Base-by-base conservation (phyloP, 306 rosid species). In the Corylus heterophylla region DNA sequence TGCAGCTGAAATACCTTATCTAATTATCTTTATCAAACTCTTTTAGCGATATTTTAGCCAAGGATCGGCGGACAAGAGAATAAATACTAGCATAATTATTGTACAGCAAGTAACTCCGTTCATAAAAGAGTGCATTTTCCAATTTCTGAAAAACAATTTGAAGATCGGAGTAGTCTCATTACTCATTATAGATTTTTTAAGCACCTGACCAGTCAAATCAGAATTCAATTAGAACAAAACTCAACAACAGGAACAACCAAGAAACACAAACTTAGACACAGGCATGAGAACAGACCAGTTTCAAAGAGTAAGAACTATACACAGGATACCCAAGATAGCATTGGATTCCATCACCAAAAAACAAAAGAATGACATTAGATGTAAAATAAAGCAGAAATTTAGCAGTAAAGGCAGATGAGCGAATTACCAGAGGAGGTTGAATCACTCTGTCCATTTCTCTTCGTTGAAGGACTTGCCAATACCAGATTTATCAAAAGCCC, bases 401-500 rank as follows among this genome's bases (percentile, higher is more conserved):
- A 8, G 45, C 61, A 25, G 74, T 42, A 72, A 73, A 73, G 73
- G 14, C 1, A 5, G 50, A 58, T 51, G 59, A 82, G 61, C 18
- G 81, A 83, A 82, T 85, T 90, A 92, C 97, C 93, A 92, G 64
- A 81, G 97, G 97, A 68, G 97, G 96, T 73, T 92, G 97, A 78
- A 92, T 82, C 86, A 89, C 79, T 83, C 93, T 90, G 82, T 92
- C 96, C 97, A 92, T 92, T 76, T 77, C 74, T 54, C 83, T 49
- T 16, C 37, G 49, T 78, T 67, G n/a, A 79, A 55, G 83, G 80
- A 82, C 54, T 84, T 80, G 80, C 76, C 73, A 77, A 55, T 8
- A 78, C 76, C 69, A 73, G 71, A 71, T 68, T 47, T 61, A 75
- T 62, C 64, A 80, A 77, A 76, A 35, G 54, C 72, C 67, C 75